Percentiles rank a stretch among this genome's conserved stretches.
Evolutionary conservation across 2,329 filamentous ascomycete genomes (phyloP).

Genomic region (Colletotrichum cuscutae): DNA sequence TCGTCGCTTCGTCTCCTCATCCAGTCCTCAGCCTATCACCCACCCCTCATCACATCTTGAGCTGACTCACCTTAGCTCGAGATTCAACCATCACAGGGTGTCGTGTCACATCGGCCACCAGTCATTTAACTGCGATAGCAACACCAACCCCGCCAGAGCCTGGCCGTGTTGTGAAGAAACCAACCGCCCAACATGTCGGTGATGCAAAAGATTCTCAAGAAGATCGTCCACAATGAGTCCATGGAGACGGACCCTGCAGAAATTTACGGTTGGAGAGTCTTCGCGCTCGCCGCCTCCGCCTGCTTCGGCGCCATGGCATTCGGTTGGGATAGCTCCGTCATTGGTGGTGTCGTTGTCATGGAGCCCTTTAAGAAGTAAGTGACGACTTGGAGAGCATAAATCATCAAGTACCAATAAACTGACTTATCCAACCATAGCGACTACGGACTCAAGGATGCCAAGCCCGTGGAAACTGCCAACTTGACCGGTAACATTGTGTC

Average conservation of each 20-base stretch:
- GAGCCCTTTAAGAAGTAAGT: constrained; percentile 63
- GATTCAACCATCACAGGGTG: constrained; percentile 20
- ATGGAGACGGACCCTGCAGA: constrained; percentile 74
- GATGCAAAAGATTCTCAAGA: constrained; percentile 45
- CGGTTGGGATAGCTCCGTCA: constrained; percentile 71
- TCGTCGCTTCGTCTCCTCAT: constrained; percentile 7
- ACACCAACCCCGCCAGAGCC: constrained; percentile 29
- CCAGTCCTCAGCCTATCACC: not conserved
- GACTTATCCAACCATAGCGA: constrained; percentile 58
- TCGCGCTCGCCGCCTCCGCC: constrained; percentile 68
- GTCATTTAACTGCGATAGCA: constrained; percentile 9
- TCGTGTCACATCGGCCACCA: constrained; percentile 6
- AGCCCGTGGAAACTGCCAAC: constrained; percentile 34
- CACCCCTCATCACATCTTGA: not conserved
- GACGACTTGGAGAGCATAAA: constrained; percentile 17
- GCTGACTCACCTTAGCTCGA: constrained; percentile 7
- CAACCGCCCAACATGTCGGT: constrained; percentile 26
- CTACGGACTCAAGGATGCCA: constrained; percentile 36
- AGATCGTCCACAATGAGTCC: constrained; percentile 65
- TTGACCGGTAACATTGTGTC: constrained; percentile 40
- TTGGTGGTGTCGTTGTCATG: constrained; percentile 73
- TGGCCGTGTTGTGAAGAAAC: constrained; percentile 24
- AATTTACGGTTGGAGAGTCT: constrained; percentile 76
- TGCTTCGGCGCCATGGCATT: constrained; percentile 67
- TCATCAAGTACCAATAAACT: constrained; percentile 44